Evolutionary conservation across 345 rosid genomes (phyloP).

Genomic region (Populus alba): DNA sequence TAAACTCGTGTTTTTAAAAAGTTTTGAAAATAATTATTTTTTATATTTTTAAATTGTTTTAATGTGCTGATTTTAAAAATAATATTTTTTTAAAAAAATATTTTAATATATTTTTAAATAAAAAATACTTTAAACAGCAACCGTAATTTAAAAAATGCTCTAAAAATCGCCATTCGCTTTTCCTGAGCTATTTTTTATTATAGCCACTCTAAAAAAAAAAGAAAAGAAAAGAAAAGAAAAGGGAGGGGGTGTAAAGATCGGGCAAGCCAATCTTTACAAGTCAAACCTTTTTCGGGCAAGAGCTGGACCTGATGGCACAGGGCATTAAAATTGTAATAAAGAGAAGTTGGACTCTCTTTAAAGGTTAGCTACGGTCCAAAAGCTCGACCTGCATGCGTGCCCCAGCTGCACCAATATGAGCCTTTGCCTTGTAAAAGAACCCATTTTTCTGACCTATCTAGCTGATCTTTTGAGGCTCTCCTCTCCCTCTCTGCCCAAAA

Average conservation of each 20-base stretch:
- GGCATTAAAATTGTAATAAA: background rate
- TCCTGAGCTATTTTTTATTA: background rate
- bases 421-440: conserved; percentile 19
- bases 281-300: conserved; percentile 47
- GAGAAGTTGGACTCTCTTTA: background rate
- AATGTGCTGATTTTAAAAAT: too few relatives aligned
- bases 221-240: too few relatives aligned
- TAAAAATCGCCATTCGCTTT: background rate
- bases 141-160: too few relatives aligned
- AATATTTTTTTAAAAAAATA: too few relatives aligned
- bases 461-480: conserved; percentile 22
- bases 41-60: too few relatives aligned
- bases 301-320: conserved; percentile 3
- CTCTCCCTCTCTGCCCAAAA: conserved; percentile 2
- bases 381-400: conserved; percentile 30
- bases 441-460: conserved; percentile 9
- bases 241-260: background rate
- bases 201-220: background rate
- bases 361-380: conserved; percentile 13
- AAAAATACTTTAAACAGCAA: too few relatives aligned
- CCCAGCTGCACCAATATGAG: conserved; percentile 6
- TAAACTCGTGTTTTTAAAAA: too few relatives aligned
- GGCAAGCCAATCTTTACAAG: conserved; percentile 22
- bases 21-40: too few relatives aligned
- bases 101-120: too few relatives aligned